phyloP scores from a whole-genome alignment of 2,329 filamentous ascomycete species.

The Nigrograna mackinnonii region DNA sequence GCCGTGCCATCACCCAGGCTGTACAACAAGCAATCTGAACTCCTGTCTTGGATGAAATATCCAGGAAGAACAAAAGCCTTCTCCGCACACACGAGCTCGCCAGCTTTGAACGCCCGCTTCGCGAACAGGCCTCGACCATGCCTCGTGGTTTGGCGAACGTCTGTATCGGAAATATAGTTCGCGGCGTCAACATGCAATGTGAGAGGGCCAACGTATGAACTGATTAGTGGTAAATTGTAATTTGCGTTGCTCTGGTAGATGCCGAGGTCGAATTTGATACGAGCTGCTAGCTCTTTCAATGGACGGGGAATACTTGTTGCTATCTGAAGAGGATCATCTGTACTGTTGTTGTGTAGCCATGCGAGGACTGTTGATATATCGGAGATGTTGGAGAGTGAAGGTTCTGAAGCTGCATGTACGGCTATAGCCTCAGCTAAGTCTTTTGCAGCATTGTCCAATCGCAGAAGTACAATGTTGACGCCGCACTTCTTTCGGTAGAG shows the following conservation, averaged over 20 bases:
- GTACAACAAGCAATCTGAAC: constrained; percentile 20
- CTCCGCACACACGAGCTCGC: constrained; percentile 59
- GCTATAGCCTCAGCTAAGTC: constrained; percentile 22
- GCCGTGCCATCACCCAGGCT: constrained; percentile 27
- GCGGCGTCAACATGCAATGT: constrained; percentile 25
- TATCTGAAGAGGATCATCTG: constrained; percentile 16
- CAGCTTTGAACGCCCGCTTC: constrained; percentile 50
- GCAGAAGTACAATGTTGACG: constrained; percentile 25
- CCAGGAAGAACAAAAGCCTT: constrained; percentile 53
- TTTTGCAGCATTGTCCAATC: constrained; percentile 23
- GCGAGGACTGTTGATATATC: constrained; percentile 7
- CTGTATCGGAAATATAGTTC: constrained; percentile 22
- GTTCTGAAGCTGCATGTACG: constrained; percentile 7
- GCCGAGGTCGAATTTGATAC: constrained; percentile 26
- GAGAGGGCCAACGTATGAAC: constrained; percentile 22
- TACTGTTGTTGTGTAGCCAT: constrained; percentile 19
- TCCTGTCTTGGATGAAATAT: constrained; percentile 39
- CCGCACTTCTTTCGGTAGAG: constrained; percentile 25
- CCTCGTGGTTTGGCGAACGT: constrained; percentile 41
- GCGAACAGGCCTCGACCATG: constrained; percentile 57
- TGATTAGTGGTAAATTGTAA: constrained; percentile 21
- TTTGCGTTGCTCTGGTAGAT: constrained; percentile 13
- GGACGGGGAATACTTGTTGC: constrained; percentile 14
- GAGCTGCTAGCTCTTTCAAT: constrained; percentile 19
- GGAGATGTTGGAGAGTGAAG: constrained; percentile 5